Percentiles rank a stretch among this genome's conserved stretches.
phyloP scores from a whole-genome alignment of 805 yeast genomes.

The Nakazawaea molendinolei region DNA sequence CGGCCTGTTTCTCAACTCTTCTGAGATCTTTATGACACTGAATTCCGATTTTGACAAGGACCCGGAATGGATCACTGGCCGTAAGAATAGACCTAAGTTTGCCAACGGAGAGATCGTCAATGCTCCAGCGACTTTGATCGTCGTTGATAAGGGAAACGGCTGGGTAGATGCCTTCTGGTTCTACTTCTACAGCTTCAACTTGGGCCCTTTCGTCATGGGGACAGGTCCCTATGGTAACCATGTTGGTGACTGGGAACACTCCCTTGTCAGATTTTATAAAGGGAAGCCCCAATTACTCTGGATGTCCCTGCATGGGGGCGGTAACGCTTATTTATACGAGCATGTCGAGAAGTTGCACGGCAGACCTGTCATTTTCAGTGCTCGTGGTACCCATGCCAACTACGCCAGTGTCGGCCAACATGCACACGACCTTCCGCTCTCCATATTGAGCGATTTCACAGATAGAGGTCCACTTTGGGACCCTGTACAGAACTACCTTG shows the following conservation, averaged over 20 bases:
- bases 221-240: constrained; percentile 96
- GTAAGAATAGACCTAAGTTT: constrained; percentile 56
- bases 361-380: constrained; percentile 79
- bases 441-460: constrained; percentile 85
- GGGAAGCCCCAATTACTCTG: constrained; percentile 81
- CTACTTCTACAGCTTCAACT: constrained; percentile 86
- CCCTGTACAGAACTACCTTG: constrained; percentile 74
- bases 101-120: constrained; percentile 62
- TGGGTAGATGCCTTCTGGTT: constrained; percentile 97
- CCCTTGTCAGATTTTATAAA: constrained; percentile 73
- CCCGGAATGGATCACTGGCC: constrained; percentile 86
- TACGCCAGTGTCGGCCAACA: constrained; percentile 95
- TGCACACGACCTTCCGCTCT: constrained; percentile 90
- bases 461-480: constrained; percentile 97
- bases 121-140: constrained; percentile 78
- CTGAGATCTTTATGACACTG: constrained; percentile 53
- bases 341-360: constrained; percentile 60
- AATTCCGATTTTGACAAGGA: constrained; percentile 60
- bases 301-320: constrained; percentile 99
- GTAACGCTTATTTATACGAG: constrained; percentile 78
- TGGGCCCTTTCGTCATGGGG: constrained; percentile 97
- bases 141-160: constrained; percentile 89
- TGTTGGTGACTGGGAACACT: constrained; percentile 98
- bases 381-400: constrained; percentile 96
- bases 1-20: constrained; percentile 22